Conservation (phyloP, 1,139 yeast genomes). For the Groenewaldozyma sp. region DNA sequence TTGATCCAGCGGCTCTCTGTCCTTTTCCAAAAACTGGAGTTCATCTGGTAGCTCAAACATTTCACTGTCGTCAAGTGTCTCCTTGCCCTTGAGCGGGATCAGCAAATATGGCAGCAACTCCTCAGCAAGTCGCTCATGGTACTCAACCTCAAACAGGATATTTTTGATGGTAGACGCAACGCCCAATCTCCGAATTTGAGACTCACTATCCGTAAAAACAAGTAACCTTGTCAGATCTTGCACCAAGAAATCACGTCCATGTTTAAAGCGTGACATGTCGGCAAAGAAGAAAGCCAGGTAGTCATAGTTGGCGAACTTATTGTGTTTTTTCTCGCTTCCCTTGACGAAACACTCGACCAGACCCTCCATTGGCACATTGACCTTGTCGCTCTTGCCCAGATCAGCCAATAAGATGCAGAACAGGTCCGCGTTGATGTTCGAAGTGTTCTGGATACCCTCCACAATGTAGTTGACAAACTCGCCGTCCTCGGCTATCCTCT, state of each 20-base stretch:
- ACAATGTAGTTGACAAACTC: slow-evolving; percentile 49
- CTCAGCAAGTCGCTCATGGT: slow-evolving; percentile 50
- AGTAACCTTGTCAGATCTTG: slow-evolving; percentile 61
- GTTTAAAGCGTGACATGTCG: slow-evolving; percentile 66
- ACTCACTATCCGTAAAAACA: slow-evolving; percentile 75
- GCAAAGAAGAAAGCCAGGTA: slow-evolving; percentile 85
- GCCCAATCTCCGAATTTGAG: slow-evolving; percentile 79
- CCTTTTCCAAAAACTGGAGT: slow-evolving; percentile 68
- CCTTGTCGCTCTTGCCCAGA: slow-evolving; percentile 66
- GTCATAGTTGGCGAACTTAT: slow-evolving; percentile 66
- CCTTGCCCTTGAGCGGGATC: slow-evolving; percentile 78
- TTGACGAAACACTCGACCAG: slow-evolving; percentile 85
- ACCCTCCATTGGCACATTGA: slow-evolving; percentile 69
- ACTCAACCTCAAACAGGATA: slow-evolving; percentile 68
- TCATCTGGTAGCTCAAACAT: slow-evolving; percentile 84
- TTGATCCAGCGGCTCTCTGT: slow-evolving; percentile 61
- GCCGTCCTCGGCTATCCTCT: slow-evolving; percentile 54
- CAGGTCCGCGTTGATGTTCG: slow-evolving; percentile 65
- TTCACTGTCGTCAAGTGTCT: slow-evolving; percentile 72
- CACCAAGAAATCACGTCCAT: slow-evolving; percentile 70
- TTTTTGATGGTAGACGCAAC: slow-evolving; percentile 90
- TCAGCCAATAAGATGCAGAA: slow-evolving; percentile 80
- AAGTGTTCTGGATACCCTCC: slow-evolving; percentile 44
- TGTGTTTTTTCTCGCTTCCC: slow-evolving; percentile 65
- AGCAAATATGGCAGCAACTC: slow-evolving; percentile 73